phyloP scores from a whole-genome alignment of 352 stramenopile genomes.

The Salisapilia sapeloensis region DNA sequence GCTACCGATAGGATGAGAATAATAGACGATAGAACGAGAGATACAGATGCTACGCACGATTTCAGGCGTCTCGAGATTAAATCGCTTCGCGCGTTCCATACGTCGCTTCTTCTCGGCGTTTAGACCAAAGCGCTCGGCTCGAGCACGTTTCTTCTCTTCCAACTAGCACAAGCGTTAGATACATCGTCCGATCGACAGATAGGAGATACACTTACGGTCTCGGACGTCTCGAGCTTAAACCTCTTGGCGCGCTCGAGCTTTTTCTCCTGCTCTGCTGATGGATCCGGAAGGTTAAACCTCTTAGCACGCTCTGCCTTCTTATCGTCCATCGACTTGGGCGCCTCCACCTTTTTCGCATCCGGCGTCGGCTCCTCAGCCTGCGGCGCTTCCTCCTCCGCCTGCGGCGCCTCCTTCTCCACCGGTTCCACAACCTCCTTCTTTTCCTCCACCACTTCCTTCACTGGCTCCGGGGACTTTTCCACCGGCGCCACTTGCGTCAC shows the following conservation, averaged over 20 bases:
- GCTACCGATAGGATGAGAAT: conserved; percentile 17
- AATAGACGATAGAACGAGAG: too few relatives aligned
- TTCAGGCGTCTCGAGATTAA: conserved; percentile 65
- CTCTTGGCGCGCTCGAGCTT: conserved; percentile 60
- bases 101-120: conserved; percentile 67
- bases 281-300: conserved; percentile 44
- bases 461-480: conserved; percentile 2
- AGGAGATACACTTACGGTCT: conserved; percentile 22
- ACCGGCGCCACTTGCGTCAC: conserved; percentile 8
- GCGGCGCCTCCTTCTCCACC: conserved; percentile 1
- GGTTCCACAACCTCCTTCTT: conserved; percentile 2
- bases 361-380: conserved; percentile 4
- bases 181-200: conserved; percentile 1
- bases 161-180: conserved; percentile 17
- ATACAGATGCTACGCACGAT: conserved; percentile 33
- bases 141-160: conserved; percentile 65
- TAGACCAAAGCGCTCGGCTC: conserved; percentile 64
- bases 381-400: conserved; percentile 1
- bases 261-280: conserved; percentile 36
- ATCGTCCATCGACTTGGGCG: conserved; percentile 3
- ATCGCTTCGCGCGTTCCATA: conserved; percentile 70
- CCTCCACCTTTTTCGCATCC: conserved; percentile 1
- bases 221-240: conserved; percentile 61
- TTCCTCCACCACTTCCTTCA: not conserved
- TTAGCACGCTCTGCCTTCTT: conserved; percentile 50